Conservation (phyloP, 495 filamentous ascomycete genomes). For the Penicillium macrosclerotiorum region DNA sequence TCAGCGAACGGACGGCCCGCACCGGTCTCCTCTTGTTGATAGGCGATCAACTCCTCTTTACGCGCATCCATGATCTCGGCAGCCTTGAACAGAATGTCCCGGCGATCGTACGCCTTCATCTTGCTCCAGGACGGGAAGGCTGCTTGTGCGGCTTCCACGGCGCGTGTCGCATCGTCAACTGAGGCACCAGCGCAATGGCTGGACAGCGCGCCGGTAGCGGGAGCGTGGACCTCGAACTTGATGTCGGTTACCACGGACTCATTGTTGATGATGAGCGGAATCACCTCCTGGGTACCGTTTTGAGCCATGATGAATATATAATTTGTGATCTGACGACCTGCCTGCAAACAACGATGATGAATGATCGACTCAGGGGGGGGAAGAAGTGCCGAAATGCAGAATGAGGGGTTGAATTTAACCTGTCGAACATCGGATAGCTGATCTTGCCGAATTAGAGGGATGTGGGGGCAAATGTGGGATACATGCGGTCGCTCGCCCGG, state of each 20-base stretch:
- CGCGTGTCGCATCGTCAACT: slow-evolving; percentile 64
- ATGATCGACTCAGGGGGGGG: neutral
- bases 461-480: slow-evolving; percentile 9
- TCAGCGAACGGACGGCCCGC: slow-evolving; percentile 47
- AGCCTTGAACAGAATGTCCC: slow-evolving; percentile 69
- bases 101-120: slow-evolving; percentile 57
- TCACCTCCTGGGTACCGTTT: slow-evolving; percentile 20
- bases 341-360: no score
- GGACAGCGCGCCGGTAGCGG: slow-evolving; percentile 58
- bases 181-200: slow-evolving; percentile 62
- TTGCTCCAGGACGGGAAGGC: slow-evolving; percentile 73
- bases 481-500: neutral
- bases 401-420: slow-evolving; percentile 10
- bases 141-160: slow-evolving; percentile 53
- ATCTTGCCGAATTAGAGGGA: slow-evolving; percentile 13
- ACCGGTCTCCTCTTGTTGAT: slow-evolving; percentile 70
- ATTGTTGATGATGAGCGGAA: slow-evolving; percentile 75
- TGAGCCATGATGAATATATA: slow-evolving; percentile 8
- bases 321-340: no score
- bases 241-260: slow-evolving; percentile 57
- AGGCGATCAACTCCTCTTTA: slow-evolving; percentile 59
- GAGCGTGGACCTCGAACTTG: slow-evolving; percentile 66
- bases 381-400: slow-evolving; percentile 5
- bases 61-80: slow-evolving; percentile 64
- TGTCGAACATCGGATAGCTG: slow-evolving; percentile 5